Percentiles rank a stretch among this genome's conserved stretches.
Evolutionary conservation across 345 rosid species (phyloP).

Genomic region (Melastoma malabathricum): DNA sequence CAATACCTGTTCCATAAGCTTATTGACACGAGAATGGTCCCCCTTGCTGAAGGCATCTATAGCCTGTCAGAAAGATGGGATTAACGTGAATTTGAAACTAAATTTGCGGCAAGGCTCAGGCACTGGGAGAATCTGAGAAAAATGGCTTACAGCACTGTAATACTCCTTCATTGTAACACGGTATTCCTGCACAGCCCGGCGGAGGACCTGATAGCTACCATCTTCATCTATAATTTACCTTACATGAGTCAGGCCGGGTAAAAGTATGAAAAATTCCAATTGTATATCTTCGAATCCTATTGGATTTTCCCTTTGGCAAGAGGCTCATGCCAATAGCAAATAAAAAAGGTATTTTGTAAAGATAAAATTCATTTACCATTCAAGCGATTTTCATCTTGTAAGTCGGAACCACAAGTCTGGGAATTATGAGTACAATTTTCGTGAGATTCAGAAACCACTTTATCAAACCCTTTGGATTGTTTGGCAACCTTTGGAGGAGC

Average conservation of each 20-base stretch:
- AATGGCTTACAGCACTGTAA: conserved; percentile 31
- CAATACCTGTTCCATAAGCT: conserved; percentile 30
- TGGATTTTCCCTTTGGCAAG: too few species aligned
- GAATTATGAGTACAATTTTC: conserved; percentile 10
- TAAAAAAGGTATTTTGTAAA: too few species aligned
- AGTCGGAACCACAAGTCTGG: conserved; percentile 5
- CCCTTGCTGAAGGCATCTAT: conserved; percentile 28
- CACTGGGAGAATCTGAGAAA: background rate
- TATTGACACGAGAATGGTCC: conserved; percentile 25
- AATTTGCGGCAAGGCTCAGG: background rate
- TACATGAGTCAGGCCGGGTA: background rate
- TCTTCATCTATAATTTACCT: conserved; percentile 10
- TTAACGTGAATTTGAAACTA: conserved; percentile 2
- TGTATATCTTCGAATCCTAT: too few species aligned
- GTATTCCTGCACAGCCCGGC: conserved; percentile 35
- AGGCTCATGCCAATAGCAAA: too few species aligned
- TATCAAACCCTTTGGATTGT: conserved; percentile 20
- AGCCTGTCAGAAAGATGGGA: conserved; percentile 26
- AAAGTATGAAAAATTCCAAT: background rate
- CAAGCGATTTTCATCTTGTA: conserved; percentile 6
- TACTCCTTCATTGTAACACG: conserved; percentile 40
- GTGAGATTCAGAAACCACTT: conserved; percentile 23
- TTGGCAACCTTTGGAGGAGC: conserved; percentile 8
- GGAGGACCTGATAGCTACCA: conserved; percentile 33
- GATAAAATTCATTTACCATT: conserved; percentile 14